These are phyloP conservation scores for Neurospora tetraspora DNA, from an alignment of 495 filamentous ascomycete genomes.

Conservation along the genomic window DNA sequence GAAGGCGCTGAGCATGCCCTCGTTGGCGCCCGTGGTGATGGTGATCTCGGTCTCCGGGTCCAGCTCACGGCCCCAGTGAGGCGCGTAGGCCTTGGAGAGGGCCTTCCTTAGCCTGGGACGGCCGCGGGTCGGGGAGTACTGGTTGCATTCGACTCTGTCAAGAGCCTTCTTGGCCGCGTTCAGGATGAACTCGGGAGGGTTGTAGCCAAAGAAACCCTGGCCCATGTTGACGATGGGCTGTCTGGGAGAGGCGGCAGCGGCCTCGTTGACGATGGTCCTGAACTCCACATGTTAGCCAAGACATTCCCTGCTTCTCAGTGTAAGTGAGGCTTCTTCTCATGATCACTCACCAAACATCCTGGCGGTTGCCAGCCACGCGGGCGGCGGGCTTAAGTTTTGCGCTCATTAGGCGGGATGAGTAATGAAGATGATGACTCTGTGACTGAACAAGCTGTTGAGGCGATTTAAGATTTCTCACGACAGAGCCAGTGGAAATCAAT, in stretches of 20 bases:
- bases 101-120: slow-evolving; percentile 85
- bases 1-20: slow-evolving; percentile 92
- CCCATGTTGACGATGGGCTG: slow-evolving; percentile 95
- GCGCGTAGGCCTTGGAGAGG: slow-evolving; percentile 80
- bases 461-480: not conserved
- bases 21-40: slow-evolving; percentile 93
- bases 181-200: slow-evolving; percentile 84
- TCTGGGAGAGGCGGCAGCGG: slow-evolving; percentile 65
- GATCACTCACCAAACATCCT: slow-evolving; percentile 80
- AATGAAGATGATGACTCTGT: slow-evolving; percentile 14
- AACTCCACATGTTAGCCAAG: not conserved
- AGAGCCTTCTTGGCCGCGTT: slow-evolving; percentile 84
- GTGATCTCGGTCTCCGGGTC: slow-evolving; percentile 87
- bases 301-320: not conserved
- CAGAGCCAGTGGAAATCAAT: not conserved
- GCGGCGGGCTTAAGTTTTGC: slow-evolving; percentile 54
- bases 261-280: slow-evolving; percentile 96
- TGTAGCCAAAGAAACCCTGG: slow-evolving; percentile 97
- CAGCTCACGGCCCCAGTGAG: slow-evolving; percentile 67
- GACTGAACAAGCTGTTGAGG: not conserved
- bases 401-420: slow-evolving; percentile 15
- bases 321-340: not conserved
- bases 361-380: slow-evolving; percentile 68
- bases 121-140: slow-evolving; percentile 93
- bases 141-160: slow-evolving; percentile 93